These are phyloP conservation scores for Ottelia alismoides DNA, from an alignment of 106 monocot species.

Conservation along the genomic window DNA sequence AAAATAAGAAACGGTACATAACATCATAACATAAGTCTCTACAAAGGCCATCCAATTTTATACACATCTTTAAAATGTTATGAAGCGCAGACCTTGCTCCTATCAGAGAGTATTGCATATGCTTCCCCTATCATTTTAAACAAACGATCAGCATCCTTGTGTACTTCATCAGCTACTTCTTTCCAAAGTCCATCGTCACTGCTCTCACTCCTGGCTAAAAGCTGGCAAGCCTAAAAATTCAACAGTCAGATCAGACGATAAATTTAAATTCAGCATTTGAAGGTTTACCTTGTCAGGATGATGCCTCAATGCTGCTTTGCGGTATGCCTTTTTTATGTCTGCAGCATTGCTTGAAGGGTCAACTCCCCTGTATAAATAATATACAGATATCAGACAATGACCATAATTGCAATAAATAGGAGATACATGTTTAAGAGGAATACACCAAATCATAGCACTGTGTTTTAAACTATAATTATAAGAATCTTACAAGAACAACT, in stretches of 20 bases:
- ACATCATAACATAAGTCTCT: no score
- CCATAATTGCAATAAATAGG: no score
- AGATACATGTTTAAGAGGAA: no score
- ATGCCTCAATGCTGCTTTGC: conserved; percentile 71
- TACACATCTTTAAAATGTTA: no score
- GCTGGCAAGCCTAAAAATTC: conserved; percentile 51
- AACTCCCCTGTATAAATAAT: conserved; percentile 73
- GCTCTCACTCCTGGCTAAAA: conserved; percentile 50
- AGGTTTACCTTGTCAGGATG: conserved; percentile 92
- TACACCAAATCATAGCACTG: no score
- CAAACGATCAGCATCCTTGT: conserved; percentile 59
- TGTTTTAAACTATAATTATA: no score
- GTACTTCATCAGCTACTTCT: conserved; percentile 60
- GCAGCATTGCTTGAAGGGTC: conserved; percentile 53
- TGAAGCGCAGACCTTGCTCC: conserved; percentile 82
- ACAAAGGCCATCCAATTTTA: no score
- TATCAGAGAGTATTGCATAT: conserved; percentile 62
- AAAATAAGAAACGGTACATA: no score
- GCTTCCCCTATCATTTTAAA: conserved; percentile 93
- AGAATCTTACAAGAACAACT: no score
- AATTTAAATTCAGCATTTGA: no score
- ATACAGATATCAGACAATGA: no score
- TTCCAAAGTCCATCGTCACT: conserved; percentile 58
- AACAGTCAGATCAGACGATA: not conserved
- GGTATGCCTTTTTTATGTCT: conserved; percentile 83